phyloP scores from a whole-genome alignment of 176 grass and related monocot species.

The Oryza meyeriana region DNA sequence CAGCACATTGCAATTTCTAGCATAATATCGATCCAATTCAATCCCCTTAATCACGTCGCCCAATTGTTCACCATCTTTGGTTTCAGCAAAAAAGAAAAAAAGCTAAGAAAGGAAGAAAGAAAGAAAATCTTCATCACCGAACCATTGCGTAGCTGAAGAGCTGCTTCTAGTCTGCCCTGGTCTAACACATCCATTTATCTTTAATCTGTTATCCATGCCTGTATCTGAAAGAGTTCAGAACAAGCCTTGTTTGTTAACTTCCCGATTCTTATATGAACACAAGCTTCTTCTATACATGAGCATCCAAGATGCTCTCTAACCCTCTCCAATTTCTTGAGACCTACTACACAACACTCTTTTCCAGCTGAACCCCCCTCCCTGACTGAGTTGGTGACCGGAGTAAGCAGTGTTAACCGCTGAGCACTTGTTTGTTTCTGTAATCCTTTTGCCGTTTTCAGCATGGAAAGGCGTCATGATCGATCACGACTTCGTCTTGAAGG shows the following conservation, averaged over 20 bases:
- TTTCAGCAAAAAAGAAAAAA: not conserved
- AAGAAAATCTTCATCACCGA: not conserved
- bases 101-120: too few species aligned
- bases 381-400: not conserved
- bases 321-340: not conserved
- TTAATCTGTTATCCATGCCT: not conserved
- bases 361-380: not conserved
- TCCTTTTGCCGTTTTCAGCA: not conserved
- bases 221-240: not conserved
- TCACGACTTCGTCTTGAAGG: conserved; percentile 73
- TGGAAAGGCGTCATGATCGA: not conserved
- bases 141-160: not conserved
- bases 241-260: not conserved
- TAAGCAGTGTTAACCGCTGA: not conserved
- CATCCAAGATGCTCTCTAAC: not conserved
- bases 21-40: too few species aligned
- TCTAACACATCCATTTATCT: not conserved
- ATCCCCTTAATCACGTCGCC: not conserved
- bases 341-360: not conserved
- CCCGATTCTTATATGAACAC: not conserved
- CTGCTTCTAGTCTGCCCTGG: not conserved
- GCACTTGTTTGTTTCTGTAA: not conserved
- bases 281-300: conserved; percentile 16
- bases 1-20: not conserved
- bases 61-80: not conserved